A percentile compares a stretch with the other conserved stretches of the same genome.
Evolutionary conservation across 2,329 filamentous ascomycete genomes (phyloP).

Genomic region (Orbilia ellipsospora): DNA sequence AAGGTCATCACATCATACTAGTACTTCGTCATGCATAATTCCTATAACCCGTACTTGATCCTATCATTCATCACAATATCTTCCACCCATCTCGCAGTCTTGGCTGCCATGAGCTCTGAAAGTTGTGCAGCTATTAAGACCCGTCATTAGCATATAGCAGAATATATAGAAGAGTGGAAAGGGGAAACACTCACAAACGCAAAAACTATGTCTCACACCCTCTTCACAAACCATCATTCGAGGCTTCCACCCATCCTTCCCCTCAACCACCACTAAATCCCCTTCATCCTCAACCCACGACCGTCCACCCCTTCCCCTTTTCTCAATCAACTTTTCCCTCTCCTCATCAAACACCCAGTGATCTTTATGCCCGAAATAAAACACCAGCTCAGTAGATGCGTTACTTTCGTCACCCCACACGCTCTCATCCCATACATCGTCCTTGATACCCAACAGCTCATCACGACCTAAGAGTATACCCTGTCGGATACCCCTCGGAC

Average conservation of each 20-base stretch:
- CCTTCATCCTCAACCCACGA: constrained; percentile 54
- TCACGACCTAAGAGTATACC: constrained; percentile 70
- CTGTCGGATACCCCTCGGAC: constrained; percentile 70
- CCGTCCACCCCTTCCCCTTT: constrained; percentile 59
- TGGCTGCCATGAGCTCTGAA: constrained; percentile 67
- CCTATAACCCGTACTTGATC: not conserved
- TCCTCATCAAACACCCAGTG: constrained; percentile 72
- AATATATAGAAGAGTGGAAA: not conserved
- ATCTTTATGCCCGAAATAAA: constrained; percentile 71
- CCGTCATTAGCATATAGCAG: not conserved
- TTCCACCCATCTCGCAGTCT: constrained; percentile 63
- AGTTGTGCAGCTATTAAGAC: constrained; percentile 61
- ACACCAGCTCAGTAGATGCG: constrained; percentile 66
- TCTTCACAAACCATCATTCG: constrained; percentile 69
- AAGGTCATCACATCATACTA: too few species aligned
- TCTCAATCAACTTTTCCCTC: constrained; percentile 67
- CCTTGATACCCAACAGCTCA: constrained; percentile 70
- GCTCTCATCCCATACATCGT: constrained; percentile 71
- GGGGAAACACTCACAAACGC: constrained; percentile 65
- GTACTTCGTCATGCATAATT: not conserved
- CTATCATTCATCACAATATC: constrained; percentile 56
- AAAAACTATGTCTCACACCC: constrained; percentile 72
- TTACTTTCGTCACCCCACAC: constrained; percentile 67
- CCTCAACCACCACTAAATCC: constrained; percentile 16
- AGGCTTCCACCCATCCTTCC: constrained; percentile 61